Conservation (phyloP, 2,329 filamentous ascomycete genomes). For the Colletotrichum destructivum region DNA sequence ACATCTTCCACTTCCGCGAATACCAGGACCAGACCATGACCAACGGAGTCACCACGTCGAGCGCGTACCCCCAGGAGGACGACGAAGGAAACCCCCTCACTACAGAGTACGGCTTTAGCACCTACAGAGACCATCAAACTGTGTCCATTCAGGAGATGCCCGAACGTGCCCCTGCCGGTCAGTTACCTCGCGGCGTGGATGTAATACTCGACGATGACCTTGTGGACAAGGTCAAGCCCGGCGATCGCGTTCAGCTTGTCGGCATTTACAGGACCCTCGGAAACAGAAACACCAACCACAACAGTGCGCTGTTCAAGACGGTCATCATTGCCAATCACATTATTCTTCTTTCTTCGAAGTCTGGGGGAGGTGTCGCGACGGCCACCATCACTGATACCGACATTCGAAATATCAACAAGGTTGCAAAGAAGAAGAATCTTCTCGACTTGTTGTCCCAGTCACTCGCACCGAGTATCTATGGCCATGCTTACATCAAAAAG, state of each 20-base stretch:
- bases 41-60: constrained; percentile 88
- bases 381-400: constrained; percentile 95
- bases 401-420: constrained; percentile 98
- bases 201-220: constrained; percentile 97
- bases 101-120: constrained; percentile 96
- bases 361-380: constrained; percentile 92
- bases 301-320: constrained; percentile 95
- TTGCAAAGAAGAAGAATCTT: constrained; percentile 93
- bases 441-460: constrained; percentile 96
- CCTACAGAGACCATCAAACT: constrained; percentile 96
- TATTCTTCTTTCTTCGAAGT: constrained; percentile 94
- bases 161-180: constrained; percentile 93
- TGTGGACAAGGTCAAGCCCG: constrained; percentile 94
- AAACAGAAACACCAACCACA: constrained; percentile 91
- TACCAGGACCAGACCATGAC: constrained; percentile 99
- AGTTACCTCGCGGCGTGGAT: constrained; percentile 94
- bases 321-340: constrained; percentile 95
- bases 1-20: constrained; percentile 89
- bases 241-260: constrained; percentile 96
- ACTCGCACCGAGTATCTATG: constrained; percentile 95
- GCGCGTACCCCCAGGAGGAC: constrained; percentile 94
- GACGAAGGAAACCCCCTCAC: constrained; percentile 92
- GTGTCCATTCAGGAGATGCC: constrained; percentile 99
- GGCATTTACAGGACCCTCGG: constrained; percentile 95
- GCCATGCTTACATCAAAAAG: constrained; percentile 98